phyloP scores from a whole-genome alignment of 305 asterid species.

The Galium porrigens region DNA sequence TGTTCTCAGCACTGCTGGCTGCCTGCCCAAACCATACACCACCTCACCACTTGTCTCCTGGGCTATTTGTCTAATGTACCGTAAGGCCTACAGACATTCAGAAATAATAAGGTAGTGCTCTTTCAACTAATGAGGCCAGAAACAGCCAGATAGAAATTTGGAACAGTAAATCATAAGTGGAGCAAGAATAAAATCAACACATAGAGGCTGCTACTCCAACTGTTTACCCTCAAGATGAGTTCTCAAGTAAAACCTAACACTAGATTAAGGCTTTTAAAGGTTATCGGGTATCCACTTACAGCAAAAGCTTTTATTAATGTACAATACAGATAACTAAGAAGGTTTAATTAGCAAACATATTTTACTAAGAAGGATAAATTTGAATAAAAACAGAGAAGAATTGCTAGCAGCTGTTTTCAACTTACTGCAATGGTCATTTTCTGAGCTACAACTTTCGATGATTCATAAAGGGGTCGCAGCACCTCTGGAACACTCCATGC shows the following conservation, averaged over 20 bases:
- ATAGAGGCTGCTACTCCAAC: not conserved
- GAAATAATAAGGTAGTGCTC: not conserved
- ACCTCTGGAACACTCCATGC: conserved; percentile 92
- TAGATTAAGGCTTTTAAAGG: not conserved
- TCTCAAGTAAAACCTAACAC: conserved; percentile 4
- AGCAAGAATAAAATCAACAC: not conserved
- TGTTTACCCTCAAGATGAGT: not conserved
- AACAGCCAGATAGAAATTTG: not conserved
- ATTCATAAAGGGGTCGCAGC: conserved; percentile 77
- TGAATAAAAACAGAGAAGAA: not conserved
- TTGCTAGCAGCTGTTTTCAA: not conserved
- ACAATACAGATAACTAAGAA: not conserved
- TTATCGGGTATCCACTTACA: not conserved
- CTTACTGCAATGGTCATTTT: conserved; percentile 81
- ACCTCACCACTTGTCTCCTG: conserved; percentile 82
- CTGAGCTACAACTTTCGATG: conserved; percentile 70
- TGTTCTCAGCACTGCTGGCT: conserved; percentile 79
- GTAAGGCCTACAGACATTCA: conserved; percentile 39
- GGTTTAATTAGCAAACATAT: not conserved
- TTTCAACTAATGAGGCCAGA: not conserved
- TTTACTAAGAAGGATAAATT: not conserved
- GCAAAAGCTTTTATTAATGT: not conserved
- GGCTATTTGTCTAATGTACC: conserved; percentile 70
- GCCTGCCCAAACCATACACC: conserved; percentile 70
- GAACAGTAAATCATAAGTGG: not conserved